A percentile compares a stretch with the other conserved stretches of the same genome.
These are phyloP conservation scores for Pyrenula aspistea DNA, from an alignment of 495 filamentous ascomycete genomes.

Conservation along the genomic window DNA sequence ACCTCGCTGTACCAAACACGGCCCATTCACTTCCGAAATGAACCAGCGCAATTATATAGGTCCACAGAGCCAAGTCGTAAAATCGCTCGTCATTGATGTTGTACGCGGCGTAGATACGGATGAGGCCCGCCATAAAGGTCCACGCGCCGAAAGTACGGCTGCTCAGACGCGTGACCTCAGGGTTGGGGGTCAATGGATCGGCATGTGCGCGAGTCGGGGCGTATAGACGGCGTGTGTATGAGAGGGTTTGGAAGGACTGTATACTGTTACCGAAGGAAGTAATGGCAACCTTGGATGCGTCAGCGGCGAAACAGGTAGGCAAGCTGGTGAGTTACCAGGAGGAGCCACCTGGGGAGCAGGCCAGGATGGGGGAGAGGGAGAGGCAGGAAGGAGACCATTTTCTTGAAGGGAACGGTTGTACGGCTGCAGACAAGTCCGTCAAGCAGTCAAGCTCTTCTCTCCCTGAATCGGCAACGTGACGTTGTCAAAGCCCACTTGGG, in stretches of 20 bases:
- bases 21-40: constrained; percentile 81
- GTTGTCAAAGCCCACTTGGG: too few species aligned
- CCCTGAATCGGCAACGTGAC: too few species aligned
- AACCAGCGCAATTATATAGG: constrained; percentile 61
- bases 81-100: constrained; percentile 55
- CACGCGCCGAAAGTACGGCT: constrained; percentile 86
- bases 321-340: constrained; percentile 32
- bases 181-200: constrained; percentile 34
- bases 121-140: constrained; percentile 62
- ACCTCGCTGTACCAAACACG: constrained; percentile 57
- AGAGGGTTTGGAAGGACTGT: constrained; percentile 64
- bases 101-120: constrained; percentile 80
- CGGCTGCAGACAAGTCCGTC: too few species aligned
- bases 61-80: constrained; percentile 71
- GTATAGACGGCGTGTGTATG: constrained; percentile 71
- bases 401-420: too few species aligned
- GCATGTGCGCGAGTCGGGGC: constrained; percentile 30
- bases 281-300: constrained; percentile 49
- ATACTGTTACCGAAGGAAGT: constrained; percentile 69
- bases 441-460: too few species aligned
- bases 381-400: constrained; percentile 29
- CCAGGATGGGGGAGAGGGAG: constrained; percentile 44
- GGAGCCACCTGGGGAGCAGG: constrained; percentile 53
- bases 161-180: constrained; percentile 52
- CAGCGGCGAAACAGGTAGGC: constrained; percentile 3